Conservation (phyloP, 2,329 filamentous ascomycete genomes). For the Fusarium mangiferae region DNA sequence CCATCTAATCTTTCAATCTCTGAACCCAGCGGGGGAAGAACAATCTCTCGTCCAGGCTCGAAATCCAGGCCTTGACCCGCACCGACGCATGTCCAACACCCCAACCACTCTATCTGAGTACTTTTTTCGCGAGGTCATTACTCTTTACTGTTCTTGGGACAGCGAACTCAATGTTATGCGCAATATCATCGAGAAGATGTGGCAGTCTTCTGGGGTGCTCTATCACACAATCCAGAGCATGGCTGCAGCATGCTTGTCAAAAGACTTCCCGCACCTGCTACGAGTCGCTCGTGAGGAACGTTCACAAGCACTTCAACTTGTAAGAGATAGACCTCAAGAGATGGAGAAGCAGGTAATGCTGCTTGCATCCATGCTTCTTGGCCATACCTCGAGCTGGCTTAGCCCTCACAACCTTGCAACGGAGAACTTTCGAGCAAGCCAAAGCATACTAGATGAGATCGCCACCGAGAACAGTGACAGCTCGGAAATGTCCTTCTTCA, state of each 20-base stretch:
- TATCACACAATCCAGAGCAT: conserved; percentile 13
- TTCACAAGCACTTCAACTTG: not conserved
- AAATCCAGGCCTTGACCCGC: not conserved
- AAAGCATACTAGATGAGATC: not conserved
- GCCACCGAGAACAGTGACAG: not conserved
- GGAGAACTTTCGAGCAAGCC: not conserved
- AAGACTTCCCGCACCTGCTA: not conserved
- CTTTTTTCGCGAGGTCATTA: not conserved
- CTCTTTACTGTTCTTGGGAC: conserved; percentile 6
- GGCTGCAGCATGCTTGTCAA: conserved; percentile 3
- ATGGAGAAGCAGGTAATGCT: not conserved
- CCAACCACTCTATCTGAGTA: not conserved
- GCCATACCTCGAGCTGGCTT: conserved; percentile 3
- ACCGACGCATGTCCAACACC: not conserved
- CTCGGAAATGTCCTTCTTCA: not conserved
- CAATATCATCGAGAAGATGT: not conserved
- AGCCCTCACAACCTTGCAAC: conserved; percentile 2
- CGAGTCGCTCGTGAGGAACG: not conserved
- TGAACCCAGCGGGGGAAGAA: not conserved
- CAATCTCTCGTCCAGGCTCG: not conserved
- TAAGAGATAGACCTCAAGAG: not conserved
- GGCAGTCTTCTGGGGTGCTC: not conserved
- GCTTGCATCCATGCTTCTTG: not conserved
- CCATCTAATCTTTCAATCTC: not conserved
- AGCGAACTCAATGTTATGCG: conserved; percentile 5